Evolutionary conservation across 352 stramenopile genomes (phyloP), one percentile per base, ranked within the genome.

Genomic region (Globisporangium nunn): DNA sequence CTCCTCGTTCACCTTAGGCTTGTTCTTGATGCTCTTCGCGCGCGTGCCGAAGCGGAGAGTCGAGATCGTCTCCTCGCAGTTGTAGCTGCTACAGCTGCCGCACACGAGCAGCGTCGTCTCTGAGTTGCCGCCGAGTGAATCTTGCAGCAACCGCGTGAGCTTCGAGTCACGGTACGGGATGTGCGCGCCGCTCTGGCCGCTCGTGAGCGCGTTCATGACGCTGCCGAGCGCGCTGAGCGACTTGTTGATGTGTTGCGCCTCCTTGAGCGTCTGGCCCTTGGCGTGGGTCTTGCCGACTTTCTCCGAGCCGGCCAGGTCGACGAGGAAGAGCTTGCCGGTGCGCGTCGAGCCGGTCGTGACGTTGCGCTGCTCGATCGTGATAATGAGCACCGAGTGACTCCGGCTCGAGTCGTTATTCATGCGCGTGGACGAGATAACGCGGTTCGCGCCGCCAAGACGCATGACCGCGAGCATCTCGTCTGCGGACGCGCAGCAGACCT

Each of bases 351-450:
- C 74, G 6, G 77, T 88, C n/a, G 66, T 46, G 2, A 73, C 71
- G 39, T 88, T 81, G 31, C 70, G 66, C 57, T 92, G 92, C 70
- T 99, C 94, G 51, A 99, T 86, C 14, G 96, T 96, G 64, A 98
- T 97, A 60, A 91, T 98, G 56, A 99, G 98, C 23, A 99, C 92
- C 15, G 87, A 96, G 76, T 99, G 96, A 51, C 81, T 96, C 29
- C 93, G 79, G 55, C 73, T 95, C 53, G 83, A 96, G 54, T 95
- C 83, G 39, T 78, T 83, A 70, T 98, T 98, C 71, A 97, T 89
- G 46, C 90, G 76, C n/a, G 92, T 98, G 30, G 78, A 87, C 17
- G 79, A 78, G 58, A 93, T 84, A 4, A 87, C 72, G 48, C 80
- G 75, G 71, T 98, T 98, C 50, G 95, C 95, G 52, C 97, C 96